Evolutionary conservation across 345 rosid species (phyloP).

Genomic region (Euphorbia peplus): DNA sequence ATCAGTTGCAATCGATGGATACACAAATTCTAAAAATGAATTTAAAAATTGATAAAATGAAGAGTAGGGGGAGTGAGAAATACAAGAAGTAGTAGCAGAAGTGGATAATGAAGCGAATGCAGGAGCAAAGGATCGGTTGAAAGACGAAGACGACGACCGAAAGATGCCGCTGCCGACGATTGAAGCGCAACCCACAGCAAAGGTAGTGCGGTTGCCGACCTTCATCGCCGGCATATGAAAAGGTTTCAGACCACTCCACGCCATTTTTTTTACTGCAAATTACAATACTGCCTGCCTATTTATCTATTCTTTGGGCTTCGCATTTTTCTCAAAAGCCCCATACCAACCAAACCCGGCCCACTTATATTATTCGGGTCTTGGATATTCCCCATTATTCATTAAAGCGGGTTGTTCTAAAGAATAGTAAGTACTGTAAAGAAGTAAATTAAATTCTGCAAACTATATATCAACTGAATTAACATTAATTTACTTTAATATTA

Average conservation of each 20-base stretch:
- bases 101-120: slow-evolving; percentile 48
- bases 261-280: no score
- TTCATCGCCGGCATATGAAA: slow-evolving; percentile 34
- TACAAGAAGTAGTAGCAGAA: slow-evolving; percentile 29
- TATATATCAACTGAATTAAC: no score
- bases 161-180: slow-evolving; percentile 27
- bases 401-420: no score
- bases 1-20: not conserved
- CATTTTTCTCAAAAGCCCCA: no score
- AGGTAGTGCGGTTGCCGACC: slow-evolving; percentile 23
- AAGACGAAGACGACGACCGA: slow-evolving; percentile 22
- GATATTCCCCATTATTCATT: no score
- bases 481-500: not conserved
- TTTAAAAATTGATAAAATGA: no score
- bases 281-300: no score
- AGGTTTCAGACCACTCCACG: slow-evolving; percentile 40
- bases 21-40: not conserved
- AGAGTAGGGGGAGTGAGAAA: not conserved
- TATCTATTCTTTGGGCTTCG: no score
- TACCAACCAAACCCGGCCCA: no score
- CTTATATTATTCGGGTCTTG: no score
- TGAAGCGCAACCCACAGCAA: slow-evolving; percentile 38
- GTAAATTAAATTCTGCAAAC: no score
- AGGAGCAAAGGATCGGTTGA: slow-evolving; percentile 17
- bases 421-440: no score